A percentile compares a stretch with the other conserved stretches of the same genome.
Conservation (phyloP, 371 early-diverging fungal species). For the Mucor velutinosus region DNA sequence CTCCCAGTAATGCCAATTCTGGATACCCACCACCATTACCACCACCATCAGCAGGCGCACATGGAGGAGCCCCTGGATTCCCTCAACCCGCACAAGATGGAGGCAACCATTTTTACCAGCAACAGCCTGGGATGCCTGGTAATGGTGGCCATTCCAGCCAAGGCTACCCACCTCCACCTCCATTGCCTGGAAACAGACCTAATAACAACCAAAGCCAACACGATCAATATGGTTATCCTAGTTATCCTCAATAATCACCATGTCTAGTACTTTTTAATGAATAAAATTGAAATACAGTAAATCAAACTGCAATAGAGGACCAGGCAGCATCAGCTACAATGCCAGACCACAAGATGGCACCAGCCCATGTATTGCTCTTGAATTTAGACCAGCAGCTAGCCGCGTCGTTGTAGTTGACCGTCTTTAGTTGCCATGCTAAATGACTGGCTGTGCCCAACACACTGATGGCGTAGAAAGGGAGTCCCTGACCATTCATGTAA, state of each 20-base stretch:
- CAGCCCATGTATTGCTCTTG: conserved; percentile 76
- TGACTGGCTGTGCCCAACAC: conserved; percentile 79
- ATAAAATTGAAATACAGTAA: not conserved
- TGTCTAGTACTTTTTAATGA: not conserved
- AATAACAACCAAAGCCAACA: not conserved
- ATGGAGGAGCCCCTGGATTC: not conserved
- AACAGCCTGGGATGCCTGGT: not conserved
- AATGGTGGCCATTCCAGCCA: not conserved
- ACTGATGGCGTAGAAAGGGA: conserved; percentile 71
- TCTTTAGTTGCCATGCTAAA: conserved; percentile 80
- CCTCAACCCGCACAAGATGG: not conserved
- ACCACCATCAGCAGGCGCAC: conserved; percentile 4
- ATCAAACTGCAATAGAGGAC: conserved; percentile 1
- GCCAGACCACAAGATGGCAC: conserved; percentile 74
- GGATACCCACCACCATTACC: conserved; percentile 23
- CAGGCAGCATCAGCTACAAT: conserved; percentile 60
- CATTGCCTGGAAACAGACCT: conserved; percentile 10
- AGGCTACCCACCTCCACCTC: conserved; percentile 10
- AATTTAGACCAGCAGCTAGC: conserved; percentile 76
- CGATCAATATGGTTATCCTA: conserved; percentile 23
- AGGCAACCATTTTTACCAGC: conserved; percentile 2
- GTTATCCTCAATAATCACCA: conserved; percentile 19
- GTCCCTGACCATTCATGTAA: conserved; percentile 77
- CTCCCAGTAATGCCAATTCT: conserved; percentile 1
- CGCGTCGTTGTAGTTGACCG: conserved; percentile 70